phyloP scores from a whole-genome alignment of 2,329 filamentous ascomycete species.

The Fusarium devonianum region DNA sequence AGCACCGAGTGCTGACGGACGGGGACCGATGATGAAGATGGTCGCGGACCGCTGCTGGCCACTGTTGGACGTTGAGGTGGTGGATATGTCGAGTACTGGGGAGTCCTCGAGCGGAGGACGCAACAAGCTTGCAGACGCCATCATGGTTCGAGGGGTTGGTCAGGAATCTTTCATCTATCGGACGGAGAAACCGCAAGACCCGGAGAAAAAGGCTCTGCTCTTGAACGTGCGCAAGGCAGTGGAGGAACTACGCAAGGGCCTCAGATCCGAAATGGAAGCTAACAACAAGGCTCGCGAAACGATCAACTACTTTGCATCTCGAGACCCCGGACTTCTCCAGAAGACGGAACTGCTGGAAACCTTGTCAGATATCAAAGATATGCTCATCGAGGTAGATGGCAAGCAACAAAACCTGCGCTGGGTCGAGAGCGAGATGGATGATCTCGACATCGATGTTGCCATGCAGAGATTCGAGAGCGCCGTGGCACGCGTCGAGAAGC shows the following conservation, averaged over 20 bases:
- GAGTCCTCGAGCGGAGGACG: constrained; percentile 58
- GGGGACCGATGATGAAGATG: constrained; percentile 72
- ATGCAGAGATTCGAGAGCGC: constrained; percentile 87
- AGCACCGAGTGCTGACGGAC: constrained; percentile 57
- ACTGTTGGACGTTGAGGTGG: constrained; percentile 88
- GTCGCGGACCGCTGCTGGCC: constrained; percentile 96
- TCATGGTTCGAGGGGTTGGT: constrained; percentile 86
- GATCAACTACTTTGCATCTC: constrained; percentile 83
- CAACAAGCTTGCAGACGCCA: constrained; percentile 79
- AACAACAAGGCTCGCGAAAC: constrained; percentile 84
- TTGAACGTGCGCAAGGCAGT: constrained; percentile 92
- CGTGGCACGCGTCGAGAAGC: constrained; percentile 82
- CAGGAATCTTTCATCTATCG: constrained; percentile 94
- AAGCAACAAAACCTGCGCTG: constrained; percentile 95
- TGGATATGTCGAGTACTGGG: constrained; percentile 78
- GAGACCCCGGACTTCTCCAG: constrained; percentile 77
- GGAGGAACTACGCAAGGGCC: constrained; percentile 85
- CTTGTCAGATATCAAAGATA: constrained; percentile 79
- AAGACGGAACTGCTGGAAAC: constrained; percentile 83
- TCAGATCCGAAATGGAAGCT: constrained; percentile 86
- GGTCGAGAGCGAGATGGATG: constrained; percentile 95
- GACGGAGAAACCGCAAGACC: constrained; percentile 80
- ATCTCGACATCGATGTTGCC: constrained; percentile 94
- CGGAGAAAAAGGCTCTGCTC: constrained; percentile 81
- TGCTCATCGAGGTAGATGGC: constrained; percentile 94